Evolutionary conservation across 805 yeast genomes (phyloP), one percentile per base, ranked within the genome.

Genomic region (Wickerhamomyces bovis): DNA sequence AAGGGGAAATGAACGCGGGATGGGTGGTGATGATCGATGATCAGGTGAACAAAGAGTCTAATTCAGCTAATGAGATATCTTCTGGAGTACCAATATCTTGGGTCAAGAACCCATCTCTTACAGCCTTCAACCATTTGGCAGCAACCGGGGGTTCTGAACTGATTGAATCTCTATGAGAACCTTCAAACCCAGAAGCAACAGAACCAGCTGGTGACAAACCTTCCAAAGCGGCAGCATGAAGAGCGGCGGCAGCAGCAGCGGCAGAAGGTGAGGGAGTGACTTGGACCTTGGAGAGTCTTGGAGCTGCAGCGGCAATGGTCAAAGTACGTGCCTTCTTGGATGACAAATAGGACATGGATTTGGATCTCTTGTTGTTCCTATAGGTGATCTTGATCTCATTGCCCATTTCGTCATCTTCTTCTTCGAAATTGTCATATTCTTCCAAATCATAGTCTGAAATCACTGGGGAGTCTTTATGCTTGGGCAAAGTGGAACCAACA

Each of bases 301-400:
- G 94, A 30, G 92, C 87, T 22, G 88, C 89, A 12, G 89, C 89
- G 20, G 92, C 92, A 18, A 88, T 88, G 13, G 92, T 84, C 40
- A 60, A 38, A 16, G 63, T 50, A 21, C 71, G 71, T 41, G 73
- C 66, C 61, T 75, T 77, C 62, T 81, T 80, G 50, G 70, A 66
- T 41, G 75, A 70, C 46, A 80, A 64, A 55, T 76, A 79, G 33
- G 83, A 77, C 79, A 61, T 72, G 15, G 86, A 81, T 60, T 81
- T 81, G 13, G 87, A 80, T 55, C 88, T 70, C 59, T 81, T 76
- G 49, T 72, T 76, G 54, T 66, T 65, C 46, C 71, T 59, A 63
- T 71, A 52, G 53, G 74, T 57, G 53, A 73, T 69, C 57, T 69
- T 57, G 56, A 70, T 51, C 50, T 66, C 64, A 50, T 63, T 61